Evolutionary conservation across 2,329 filamentous ascomycete genomes (phyloP), one percentile per base, ranked within the genome.

Genomic region (Septoria petroselini): DNA sequence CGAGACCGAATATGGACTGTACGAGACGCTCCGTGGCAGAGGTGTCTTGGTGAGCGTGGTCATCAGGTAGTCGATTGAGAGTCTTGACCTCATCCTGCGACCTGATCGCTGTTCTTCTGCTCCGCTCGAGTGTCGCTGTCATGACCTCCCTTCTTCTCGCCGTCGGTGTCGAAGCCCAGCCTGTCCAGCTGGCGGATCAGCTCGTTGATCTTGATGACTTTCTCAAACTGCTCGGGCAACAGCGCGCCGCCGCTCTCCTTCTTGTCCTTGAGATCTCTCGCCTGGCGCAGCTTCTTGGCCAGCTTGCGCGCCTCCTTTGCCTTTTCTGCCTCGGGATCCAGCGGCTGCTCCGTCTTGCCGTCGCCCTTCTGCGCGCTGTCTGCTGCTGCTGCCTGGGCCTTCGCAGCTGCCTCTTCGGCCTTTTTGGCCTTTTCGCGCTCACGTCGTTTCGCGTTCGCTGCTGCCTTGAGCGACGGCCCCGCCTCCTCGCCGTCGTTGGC

Each of bases 191-290:
- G 91, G 9, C 90, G 81, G 50, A 96, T 84, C 42, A 98, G 78
- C 73, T 98, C 93, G 56, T 88, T 89, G 68, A 98, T 95, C 71
- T 93, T 95, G 68, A 95, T 94, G 48, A 98, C 88, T 74, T 98
- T 98, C 61, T 91, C 90, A 57, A 97, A 85, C 73, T 98, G 93
- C 73, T 98, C 93, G 0, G 91, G 91, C 19, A 97, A 76, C 53
- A 98, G 72, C 3, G 81, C 78, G 66, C 88, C 86, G 15, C 93
- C 93, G 48, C 83, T 84, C 18, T 95, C 88, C 70, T 95, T 95
- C 77, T 95, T 96, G 63, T 84, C 85, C 67, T 89, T 86, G 46
- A 98, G 76, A 2, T 97, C 93, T 60, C 84, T 86, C 3, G 93
- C 91, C 69, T 98, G 93, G 63, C 91, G 87, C 53, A 98, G 75